A percentile compares a stretch with the other conserved stretches of the same genome.
Conservation (phyloP, 495 filamentous ascomycete species). For the Halenospora varia region DNA sequence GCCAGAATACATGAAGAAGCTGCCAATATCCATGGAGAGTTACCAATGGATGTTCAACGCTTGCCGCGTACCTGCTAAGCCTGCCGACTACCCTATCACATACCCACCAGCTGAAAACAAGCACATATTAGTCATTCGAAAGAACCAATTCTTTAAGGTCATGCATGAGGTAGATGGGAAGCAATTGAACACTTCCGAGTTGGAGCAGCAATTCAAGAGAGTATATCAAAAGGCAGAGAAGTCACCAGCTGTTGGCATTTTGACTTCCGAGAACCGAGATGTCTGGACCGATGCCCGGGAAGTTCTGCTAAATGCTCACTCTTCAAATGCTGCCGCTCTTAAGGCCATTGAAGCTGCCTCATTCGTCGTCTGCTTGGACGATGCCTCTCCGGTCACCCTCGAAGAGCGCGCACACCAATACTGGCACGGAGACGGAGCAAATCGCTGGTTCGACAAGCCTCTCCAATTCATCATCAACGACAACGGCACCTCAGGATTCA, state of each 20-base stretch:
- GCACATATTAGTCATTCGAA: constrained; percentile 84
- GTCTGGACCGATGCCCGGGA: constrained; percentile 85
- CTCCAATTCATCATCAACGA: constrained; percentile 97
- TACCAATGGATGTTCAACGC: constrained; percentile 99
- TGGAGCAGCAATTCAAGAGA: constrained; percentile 81
- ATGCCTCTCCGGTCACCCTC: constrained; percentile 85
- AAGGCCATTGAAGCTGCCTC: constrained; percentile 84
- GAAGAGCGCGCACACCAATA: constrained; percentile 95
- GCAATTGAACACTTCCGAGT: constrained; percentile 79
- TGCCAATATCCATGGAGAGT: constrained; percentile 93
- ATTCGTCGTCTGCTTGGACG: constrained; percentile 92
- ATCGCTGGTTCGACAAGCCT: constrained; percentile 98
- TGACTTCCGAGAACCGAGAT: constrained; percentile 91
- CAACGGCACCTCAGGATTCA: constrained; percentile 96
- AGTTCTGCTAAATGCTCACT: constrained; percentile 66
- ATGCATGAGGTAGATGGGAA: constrained; percentile 69
- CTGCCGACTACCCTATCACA: constrained; percentile 80
- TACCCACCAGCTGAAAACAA: constrained; percentile 69
- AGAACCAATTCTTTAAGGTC: constrained; percentile 96
- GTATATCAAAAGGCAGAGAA: constrained; percentile 72
- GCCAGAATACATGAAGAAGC: constrained; percentile 96
- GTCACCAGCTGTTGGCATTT: constrained; percentile 70
- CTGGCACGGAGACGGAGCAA: constrained; percentile 95
- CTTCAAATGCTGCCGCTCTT: constrained; percentile 71
- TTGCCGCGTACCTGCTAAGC: constrained; percentile 79